These are phyloP conservation scores for Fomitopsis serialis DNA, from an alignment of 768 basidiomycete genomes.

Conservation along the genomic window DNA sequence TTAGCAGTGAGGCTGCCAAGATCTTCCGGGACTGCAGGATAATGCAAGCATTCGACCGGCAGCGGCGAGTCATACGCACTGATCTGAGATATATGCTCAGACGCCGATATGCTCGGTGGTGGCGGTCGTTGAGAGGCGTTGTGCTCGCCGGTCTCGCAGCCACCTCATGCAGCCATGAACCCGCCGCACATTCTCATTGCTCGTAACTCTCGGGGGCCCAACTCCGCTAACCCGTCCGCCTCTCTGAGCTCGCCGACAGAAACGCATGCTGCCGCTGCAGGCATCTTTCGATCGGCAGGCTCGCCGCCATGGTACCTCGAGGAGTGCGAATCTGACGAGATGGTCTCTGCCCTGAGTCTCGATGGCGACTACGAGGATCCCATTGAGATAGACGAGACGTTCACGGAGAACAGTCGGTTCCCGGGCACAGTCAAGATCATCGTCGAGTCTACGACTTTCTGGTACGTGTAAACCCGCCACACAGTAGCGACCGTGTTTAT, in stretches of 20 bases:
- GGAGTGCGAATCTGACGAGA: slow-evolving; percentile 64
- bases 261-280: slow-evolving; percentile 82
- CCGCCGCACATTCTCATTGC: slow-evolving; percentile 88
- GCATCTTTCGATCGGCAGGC: slow-evolving; percentile 76
- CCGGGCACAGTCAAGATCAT: slow-evolving; percentile 90
- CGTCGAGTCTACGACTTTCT: slow-evolving; percentile 86
- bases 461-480: slow-evolving; percentile 44
- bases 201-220: slow-evolving; percentile 71
- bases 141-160: too few species aligned
- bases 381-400: slow-evolving; percentile 79
- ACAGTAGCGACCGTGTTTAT: not conserved
- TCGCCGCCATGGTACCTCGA: slow-evolving; percentile 79
- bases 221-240: slow-evolving; percentile 74
- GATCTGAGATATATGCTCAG: too few species aligned
- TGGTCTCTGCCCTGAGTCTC: slow-evolving; percentile 62
- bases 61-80: too few species aligned
- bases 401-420: slow-evolving; percentile 58
- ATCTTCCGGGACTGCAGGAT: too few species aligned
- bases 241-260: slow-evolving; percentile 82
- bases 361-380: slow-evolving; percentile 57
- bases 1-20: too few species aligned
- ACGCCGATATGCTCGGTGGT: too few species aligned
- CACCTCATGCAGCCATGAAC: slow-evolving; percentile 39
- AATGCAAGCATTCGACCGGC: too few species aligned
- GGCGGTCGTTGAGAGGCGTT: too few species aligned